Evolutionary conservation across 208 protist species (phyloP).

Genomic region (Leishmania guyanensis): DNA sequence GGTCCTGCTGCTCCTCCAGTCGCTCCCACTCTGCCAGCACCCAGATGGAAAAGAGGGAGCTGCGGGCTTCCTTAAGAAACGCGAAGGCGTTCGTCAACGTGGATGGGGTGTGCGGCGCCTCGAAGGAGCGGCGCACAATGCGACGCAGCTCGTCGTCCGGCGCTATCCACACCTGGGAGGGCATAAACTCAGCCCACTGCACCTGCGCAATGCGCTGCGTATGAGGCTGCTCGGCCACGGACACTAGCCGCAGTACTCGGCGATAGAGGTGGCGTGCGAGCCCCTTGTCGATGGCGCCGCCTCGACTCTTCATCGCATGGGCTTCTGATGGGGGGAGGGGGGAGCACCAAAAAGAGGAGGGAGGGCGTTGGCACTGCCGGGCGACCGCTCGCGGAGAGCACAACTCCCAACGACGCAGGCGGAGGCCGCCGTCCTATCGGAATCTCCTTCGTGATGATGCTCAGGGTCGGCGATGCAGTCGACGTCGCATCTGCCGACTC

Average conservation of each 20-base stretch:
- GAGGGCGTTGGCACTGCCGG: not conserved
- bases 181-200: slow-evolving; percentile 60
- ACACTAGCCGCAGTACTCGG: slow-evolving; percentile 20
- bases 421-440: not conserved
- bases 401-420: not conserved
- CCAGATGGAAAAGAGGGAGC: slow-evolving; percentile 47
- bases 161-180: slow-evolving; percentile 24
- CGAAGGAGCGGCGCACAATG: slow-evolving; percentile 43
- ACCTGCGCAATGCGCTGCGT: slow-evolving; percentile 25
- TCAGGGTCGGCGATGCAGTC: not conserved
- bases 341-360: not conserved
- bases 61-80: slow-evolving; percentile 50
- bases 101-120: slow-evolving; percentile 16
- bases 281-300: slow-evolving; percentile 13
- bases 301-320: not conserved
- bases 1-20: slow-evolving; percentile 16
- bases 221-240: slow-evolving; percentile 17
- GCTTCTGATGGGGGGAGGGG: not conserved
- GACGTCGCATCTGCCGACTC: too few relatives aligned
- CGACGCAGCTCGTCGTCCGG: slow-evolving; percentile 22
- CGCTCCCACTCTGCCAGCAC: slow-evolving; percentile 49
- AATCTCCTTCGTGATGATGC: not conserved
- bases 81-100: slow-evolving; percentile 40
- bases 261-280: slow-evolving; percentile 34
- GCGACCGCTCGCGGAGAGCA: not conserved